phyloP scores from a whole-genome alignment of 1,284 basidiomycete species.

The Apiotrichum siamense region DNA sequence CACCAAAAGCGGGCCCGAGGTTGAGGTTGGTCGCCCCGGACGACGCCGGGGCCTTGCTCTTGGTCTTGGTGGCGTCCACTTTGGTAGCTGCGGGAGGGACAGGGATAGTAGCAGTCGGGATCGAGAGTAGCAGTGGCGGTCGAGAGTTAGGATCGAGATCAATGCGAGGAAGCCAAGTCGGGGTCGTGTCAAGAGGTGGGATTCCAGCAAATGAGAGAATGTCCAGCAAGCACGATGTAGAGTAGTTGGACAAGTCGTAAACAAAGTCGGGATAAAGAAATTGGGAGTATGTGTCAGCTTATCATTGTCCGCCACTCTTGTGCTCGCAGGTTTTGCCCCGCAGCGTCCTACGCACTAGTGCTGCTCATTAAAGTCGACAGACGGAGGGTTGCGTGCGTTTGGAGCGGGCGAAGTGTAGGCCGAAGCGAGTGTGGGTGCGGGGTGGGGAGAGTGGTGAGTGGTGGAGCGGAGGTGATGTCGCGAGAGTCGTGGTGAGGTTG shows the following conservation, averaged over 20 bases:
- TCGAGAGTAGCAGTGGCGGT: background rate
- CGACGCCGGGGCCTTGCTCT: conserved; percentile 31
- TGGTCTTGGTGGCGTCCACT: conserved; percentile 47
- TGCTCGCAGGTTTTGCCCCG: background rate
- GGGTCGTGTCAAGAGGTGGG: too few species aligned
- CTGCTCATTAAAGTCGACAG: conserved; percentile 38
- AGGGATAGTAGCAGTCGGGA: background rate
- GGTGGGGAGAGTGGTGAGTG: background rate
- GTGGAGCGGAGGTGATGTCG: too few species aligned
- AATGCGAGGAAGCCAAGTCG: too few species aligned
- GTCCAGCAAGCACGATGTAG: background rate
- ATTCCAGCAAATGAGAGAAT: background rate
- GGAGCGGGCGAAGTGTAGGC: background rate
- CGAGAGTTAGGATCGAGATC: too few species aligned
- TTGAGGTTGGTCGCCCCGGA: conserved; percentile 55
- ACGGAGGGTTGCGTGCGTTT: background rate
- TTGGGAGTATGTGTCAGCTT: background rate
- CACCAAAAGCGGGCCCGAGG: conserved; percentile 34
- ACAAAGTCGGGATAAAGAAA: background rate
- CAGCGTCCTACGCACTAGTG: conserved; percentile 17
- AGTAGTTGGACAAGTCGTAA: background rate
- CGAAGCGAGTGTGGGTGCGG: background rate
- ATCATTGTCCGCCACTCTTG: background rate
- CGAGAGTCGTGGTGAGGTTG: too few species aligned
- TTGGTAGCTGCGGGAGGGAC: conserved; percentile 28